Conservation (phyloP, 106 monocot species). For the Amphibolis antarctica region DNA sequence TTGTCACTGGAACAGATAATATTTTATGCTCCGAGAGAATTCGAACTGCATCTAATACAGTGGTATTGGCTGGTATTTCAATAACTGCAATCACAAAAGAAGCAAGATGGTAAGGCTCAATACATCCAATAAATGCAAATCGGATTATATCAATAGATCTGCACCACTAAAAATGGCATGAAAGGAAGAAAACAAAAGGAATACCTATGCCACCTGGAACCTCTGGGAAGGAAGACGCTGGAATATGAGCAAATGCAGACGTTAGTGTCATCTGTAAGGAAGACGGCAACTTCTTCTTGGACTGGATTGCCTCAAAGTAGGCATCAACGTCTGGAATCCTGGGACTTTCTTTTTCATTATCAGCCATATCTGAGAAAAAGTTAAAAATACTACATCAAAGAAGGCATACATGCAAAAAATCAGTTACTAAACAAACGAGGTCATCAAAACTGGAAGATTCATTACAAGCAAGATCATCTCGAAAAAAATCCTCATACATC, state of each 20-base stretch:
- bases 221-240: slow-evolving; percentile 78
- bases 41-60: slow-evolving; percentile 54
- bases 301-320: slow-evolving; percentile 78
- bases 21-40: slow-evolving; percentile 72
- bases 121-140: background rate
- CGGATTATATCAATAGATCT: background rate
- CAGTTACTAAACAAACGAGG: too few species aligned
- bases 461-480: too few species aligned
- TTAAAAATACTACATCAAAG: too few species aligned
- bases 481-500: too few species aligned
- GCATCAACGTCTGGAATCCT: slow-evolving; percentile 60
- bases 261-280: slow-evolving; percentile 64
- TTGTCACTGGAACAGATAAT: slow-evolving; percentile 65
- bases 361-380: slow-evolving; percentile 37
- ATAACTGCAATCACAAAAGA: slow-evolving; percentile 40
- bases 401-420: too few species aligned
- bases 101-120: background rate
- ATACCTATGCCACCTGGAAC: slow-evolving; percentile 84
- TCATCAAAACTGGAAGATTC: too few species aligned
- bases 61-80: slow-evolving; percentile 62
- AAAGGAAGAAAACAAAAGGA: background rate
- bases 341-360: slow-evolving; percentile 16
- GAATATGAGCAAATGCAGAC: slow-evolving; percentile 66
- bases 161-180: background rate
- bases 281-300: slow-evolving; percentile 63